Conservation (phyloP, 768 basidiomycete species). For the Filobasidium floriforme region DNA sequence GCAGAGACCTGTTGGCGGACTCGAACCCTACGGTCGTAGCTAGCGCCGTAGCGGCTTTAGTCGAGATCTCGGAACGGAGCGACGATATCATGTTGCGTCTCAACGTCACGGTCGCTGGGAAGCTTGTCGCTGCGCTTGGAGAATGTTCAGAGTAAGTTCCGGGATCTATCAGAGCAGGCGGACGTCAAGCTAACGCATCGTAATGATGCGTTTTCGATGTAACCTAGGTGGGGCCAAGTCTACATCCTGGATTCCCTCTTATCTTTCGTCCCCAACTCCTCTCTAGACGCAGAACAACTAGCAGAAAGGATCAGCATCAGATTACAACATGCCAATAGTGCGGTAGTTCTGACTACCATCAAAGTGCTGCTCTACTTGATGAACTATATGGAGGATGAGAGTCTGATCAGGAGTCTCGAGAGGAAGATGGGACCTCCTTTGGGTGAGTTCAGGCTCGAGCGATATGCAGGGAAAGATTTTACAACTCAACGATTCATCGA, state of each 20-base stretch:
- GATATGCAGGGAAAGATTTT: no score
- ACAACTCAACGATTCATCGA: not conserved
- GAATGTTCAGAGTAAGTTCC: constrained; percentile 91
- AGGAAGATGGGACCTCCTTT: constrained; percentile 97
- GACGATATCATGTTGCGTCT: constrained; percentile 89
- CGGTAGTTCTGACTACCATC: constrained; percentile 97
- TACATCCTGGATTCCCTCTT: constrained; percentile 92
- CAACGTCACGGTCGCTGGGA: constrained; percentile 77
- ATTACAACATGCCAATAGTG: constrained; percentile 95
- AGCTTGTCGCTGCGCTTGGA: constrained; percentile 77
- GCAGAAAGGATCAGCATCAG: constrained; percentile 92
- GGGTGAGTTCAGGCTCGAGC: constrained; percentile 51
- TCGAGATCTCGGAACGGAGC: constrained; percentile 92
- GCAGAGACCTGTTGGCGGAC: constrained; percentile 75
- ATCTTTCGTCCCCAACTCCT: constrained; percentile 82
- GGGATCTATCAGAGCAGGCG: no score
- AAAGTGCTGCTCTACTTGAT: constrained; percentile 91
- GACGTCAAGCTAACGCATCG: no score
- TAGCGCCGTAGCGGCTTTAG: constrained; percentile 89
- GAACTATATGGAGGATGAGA: constrained; percentile 96
- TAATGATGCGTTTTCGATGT: not conserved
- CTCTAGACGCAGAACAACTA: constrained; percentile 82
- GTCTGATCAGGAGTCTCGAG: constrained; percentile 78
- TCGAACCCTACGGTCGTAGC: constrained; percentile 93
- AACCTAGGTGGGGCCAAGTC: constrained; percentile 87